A percentile compares a stretch with the other conserved stretches of the same genome.
phyloP scores from a whole-genome alignment of 1,284 basidiomycete genomes.

The Cryptococcus sp. region DNA sequence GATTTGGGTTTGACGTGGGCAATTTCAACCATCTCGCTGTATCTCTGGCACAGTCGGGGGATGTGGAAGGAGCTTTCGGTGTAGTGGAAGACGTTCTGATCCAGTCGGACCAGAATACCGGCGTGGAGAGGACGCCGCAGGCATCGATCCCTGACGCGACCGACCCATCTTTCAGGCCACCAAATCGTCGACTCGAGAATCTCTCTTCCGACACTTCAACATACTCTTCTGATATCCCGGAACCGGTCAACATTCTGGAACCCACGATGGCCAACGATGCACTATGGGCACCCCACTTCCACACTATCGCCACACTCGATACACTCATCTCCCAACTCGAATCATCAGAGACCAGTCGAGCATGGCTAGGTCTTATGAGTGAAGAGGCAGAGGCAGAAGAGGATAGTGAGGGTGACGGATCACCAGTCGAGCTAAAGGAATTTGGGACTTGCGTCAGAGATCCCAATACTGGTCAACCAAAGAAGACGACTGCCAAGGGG shows the following conservation, averaged over 20 bases:
- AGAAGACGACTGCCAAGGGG: conserved; percentile 20
- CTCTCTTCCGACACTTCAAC: not conserved
- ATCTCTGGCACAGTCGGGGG: conserved; percentile 71
- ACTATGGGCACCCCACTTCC: conserved; percentile 34
- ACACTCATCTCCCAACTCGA: not conserved
- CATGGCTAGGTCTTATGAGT: conserved; percentile 18
- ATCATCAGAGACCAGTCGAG: conserved; percentile 11
- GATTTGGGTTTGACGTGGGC: conserved; percentile 78
- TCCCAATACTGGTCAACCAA: conserved; percentile 17
- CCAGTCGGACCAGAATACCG: conserved; percentile 50
- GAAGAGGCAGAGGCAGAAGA: conserved; percentile 23
- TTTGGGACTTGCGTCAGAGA: conserved; percentile 24
- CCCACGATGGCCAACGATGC: conserved; percentile 19
- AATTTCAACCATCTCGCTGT: conserved; percentile 88
- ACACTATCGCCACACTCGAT: conserved; percentile 9
- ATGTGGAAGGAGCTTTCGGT: conserved; percentile 75
- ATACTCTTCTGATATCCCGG: conserved; percentile 8
- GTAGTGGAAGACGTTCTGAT: conserved; percentile 75
- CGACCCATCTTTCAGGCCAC: conserved; percentile 14
- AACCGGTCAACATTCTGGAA: conserved; percentile 1
- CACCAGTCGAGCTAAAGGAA: conserved; percentile 15
- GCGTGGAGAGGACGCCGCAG: not conserved
- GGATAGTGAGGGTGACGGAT: conserved; percentile 21
- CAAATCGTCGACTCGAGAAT: conserved; percentile 27
- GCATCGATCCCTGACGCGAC: not conserved